Base-by-base conservation (phyloP, 805 yeast species). In the Kodamaea jinghongensis region DNA sequence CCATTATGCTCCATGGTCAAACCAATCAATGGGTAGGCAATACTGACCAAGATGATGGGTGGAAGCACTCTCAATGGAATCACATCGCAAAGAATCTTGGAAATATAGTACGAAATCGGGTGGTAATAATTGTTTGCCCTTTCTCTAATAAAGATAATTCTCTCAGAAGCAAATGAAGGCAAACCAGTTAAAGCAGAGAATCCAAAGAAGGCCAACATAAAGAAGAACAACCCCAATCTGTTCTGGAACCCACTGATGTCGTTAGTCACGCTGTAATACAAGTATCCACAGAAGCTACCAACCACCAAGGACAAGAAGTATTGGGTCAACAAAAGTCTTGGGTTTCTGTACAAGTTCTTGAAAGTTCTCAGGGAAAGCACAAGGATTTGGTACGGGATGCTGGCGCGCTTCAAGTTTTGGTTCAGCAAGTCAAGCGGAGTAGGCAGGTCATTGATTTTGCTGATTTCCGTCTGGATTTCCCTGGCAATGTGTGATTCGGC, bases 161-260 rank as follows among this genome's bases (percentile, higher is more conserved):
- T 73, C 58, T 93, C 99, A 38, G 79, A 74, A 0, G 96, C 81
- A 60, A 93, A 93, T 3, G 96, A 78, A 49, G 89, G 91, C 39
- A 93, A 68, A 0, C 97, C 95, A 0, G 98, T 91, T 53, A 93
- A 73, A 0, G 98, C 84, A 1, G 95, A 83, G 60, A 93, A 93
- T 0, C 99, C 99, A 68, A 93, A 90, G 53, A 90, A 76, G 3
- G 98, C 87, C 45, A 93, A 70, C 37, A 90, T 64, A 61, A 93
- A 93, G 70, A 93, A 91, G 63, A 93, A 93, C 44, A 93, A 69
- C 0, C 99, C 99, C 48, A 93, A 71, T 51, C 99, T 75, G 62
- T 93, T 93, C 61, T 93, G 99, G 70, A 93, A 93, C 0, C 99
- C 99, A 53, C 96, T 81, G 40, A 93, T 91, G 58, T 91, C 96